Base-by-base conservation (phyloP, 768 basidiomycete species). In the Tephrocybe rancida region DNA sequence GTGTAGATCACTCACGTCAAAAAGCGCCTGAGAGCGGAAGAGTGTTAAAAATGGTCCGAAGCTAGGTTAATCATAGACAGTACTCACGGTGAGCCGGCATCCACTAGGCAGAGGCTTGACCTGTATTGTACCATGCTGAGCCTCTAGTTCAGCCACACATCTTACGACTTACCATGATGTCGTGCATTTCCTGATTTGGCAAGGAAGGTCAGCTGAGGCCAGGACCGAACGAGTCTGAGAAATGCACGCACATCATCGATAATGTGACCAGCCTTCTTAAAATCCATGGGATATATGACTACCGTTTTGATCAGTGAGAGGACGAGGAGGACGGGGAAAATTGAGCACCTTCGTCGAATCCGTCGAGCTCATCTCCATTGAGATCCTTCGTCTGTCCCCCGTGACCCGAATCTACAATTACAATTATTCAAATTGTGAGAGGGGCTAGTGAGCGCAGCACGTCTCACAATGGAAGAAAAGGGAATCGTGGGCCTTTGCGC, bases 241-340 rank as follows among this genome's bases (percentile, higher is more conserved):
- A n/a, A n/a, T n/a, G 24, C n/a, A 38, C 76, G 10, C 46, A 81
- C 82, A 65, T 83, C 81, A 61, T 83, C 96, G 16, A 93, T 71
- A 50, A 99, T 95, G 50, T 88, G 79, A 0, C 93, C 91, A 0
- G 74, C 73, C 37, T 73, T 70, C 73, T 90, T 81, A 75, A 85
- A 91, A 69, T 99, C 96, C 18, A 95, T 66, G 0, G 96, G 97
- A 65, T 86, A 98, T 60, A 98, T 95, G 22, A 87, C 89, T 88
- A 54, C 1, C 27, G 34, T 1, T 26, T 44, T 27, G 22, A n/a
- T 52, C 8, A 57, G 37, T 6, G 25, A 29, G 22, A 47, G 21
- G 19, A 26, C 5, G 13, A 19, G 14, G 14, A 9, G 34, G 1
- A 35, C 16, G n/a, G n/a, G 25, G 32, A 35, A 7, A 24, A n/a